Evolutionary conservation across 768 basidiomycete genomes (phyloP).

Genomic region (Serendipita indica): DNA sequence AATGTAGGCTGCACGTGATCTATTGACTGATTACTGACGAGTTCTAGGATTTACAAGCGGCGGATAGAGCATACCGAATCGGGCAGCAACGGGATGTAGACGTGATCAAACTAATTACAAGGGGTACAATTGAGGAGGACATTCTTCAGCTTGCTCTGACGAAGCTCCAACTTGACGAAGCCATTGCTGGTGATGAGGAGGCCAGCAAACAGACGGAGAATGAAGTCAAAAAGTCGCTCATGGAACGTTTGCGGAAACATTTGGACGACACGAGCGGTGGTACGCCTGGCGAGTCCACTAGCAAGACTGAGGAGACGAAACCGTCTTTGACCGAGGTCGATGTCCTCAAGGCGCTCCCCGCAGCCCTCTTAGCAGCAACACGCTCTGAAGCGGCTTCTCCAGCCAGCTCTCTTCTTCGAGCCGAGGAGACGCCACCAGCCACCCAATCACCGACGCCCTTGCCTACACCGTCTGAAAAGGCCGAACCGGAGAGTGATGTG

Average conservation of each 20-base stretch:
- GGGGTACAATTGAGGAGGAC: conserved; percentile 90
- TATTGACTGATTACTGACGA: background rate
- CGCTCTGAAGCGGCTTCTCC: background rate
- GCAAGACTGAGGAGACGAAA: background rate
- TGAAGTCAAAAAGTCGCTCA: conserved; percentile 73
- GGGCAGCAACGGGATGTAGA: conserved; percentile 91
- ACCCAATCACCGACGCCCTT: conserved; percentile 7
- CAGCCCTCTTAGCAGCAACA: background rate
- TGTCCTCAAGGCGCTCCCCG: conserved; percentile 3
- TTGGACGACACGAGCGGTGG: conserved; percentile 41
- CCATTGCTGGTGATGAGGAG: conserved; percentile 69
- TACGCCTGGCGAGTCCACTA: background rate
- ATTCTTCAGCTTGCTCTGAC: conserved; percentile 82
- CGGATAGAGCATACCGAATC: conserved; percentile 93
- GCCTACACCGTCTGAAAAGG: background rate
- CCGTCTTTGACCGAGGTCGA: background rate
- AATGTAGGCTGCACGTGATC: conserved; percentile 20
- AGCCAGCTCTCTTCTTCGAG: background rate
- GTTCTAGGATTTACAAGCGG: conserved; percentile 69
- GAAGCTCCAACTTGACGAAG: conserved; percentile 84
- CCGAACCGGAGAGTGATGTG: background rate
- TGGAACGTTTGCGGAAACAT: conserved; percentile 72
- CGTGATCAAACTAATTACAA: conserved; percentile 84
- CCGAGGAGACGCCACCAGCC: conserved; percentile 1
- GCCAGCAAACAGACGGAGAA: conserved; percentile 52